phyloP scores from a whole-genome alignment of 495 filamentous ascomycete genomes.

The Hypoxylon cercidicola region DNA sequence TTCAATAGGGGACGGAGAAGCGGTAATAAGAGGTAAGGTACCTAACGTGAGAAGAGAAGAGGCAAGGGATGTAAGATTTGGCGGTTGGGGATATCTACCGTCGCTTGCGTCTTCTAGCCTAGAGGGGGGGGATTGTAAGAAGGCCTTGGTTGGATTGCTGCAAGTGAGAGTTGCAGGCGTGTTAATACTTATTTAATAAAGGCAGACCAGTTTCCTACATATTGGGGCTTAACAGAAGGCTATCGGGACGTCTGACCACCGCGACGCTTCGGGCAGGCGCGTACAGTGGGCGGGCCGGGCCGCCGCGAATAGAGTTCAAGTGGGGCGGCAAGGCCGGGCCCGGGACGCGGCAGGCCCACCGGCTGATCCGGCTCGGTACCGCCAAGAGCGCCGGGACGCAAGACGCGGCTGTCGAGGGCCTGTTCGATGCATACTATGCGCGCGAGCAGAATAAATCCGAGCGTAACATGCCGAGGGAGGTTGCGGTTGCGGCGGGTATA shows the following conservation, averaged over 20 bases:
- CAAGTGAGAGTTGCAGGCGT: too few species aligned
- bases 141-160: too few species aligned
- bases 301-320: slow-evolving; percentile 77
- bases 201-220: too few species aligned
- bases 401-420: slow-evolving; percentile 70
- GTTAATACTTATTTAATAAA: too few species aligned
- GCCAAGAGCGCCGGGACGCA: slow-evolving; percentile 65
- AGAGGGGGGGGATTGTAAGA: too few species aligned
- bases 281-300: slow-evolving; percentile 66
- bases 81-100: too few species aligned
- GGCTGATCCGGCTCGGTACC: slow-evolving; percentile 76
- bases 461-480: slow-evolving; percentile 65
- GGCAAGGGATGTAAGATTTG: too few species aligned
- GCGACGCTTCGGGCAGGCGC: slow-evolving; percentile 62
- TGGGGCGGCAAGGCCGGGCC: slow-evolving; percentile 76
- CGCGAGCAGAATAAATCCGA: slow-evolving; percentile 80
- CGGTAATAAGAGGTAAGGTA: too few species aligned
- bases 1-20: too few species aligned
- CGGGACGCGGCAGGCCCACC: slow-evolving; percentile 79
- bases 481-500: slow-evolving; percentile 71
- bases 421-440: slow-evolving; percentile 82
- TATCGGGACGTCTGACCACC: slow-evolving; percentile 15
- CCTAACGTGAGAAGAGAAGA: too few species aligned
- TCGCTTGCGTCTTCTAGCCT: too few species aligned
- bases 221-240: too few species aligned